Evolutionary conservation across 306 rosid species (phyloP).

Genomic region (Sesbania bispinosa): DNA sequence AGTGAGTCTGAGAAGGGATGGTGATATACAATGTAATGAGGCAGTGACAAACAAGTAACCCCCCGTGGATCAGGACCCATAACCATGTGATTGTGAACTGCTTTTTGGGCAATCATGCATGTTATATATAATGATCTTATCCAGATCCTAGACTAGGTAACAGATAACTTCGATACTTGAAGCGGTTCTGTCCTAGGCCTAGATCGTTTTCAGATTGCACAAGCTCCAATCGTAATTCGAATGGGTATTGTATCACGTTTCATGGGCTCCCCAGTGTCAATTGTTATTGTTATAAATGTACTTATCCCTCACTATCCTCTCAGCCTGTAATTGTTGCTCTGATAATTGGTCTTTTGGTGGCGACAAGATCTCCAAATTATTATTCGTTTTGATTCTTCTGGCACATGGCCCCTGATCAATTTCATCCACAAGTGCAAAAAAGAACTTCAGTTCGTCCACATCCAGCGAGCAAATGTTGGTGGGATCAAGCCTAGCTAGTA

Average conservation of each 20-base stretch:
- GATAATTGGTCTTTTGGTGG: neutral
- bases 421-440: neutral
- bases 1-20: neutral
- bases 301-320: neutral
- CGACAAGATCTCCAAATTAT: conserved; percentile 20
- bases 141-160: neutral
- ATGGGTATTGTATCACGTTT: neutral
- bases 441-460: too few relatives aligned
- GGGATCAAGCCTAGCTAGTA: too few relatives aligned
- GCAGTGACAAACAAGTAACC: neutral
- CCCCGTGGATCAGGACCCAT: conserved; percentile 24
- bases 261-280: neutral
- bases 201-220: neutral
- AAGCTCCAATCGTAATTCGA: neutral
- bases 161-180: neutral
- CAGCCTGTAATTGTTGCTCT: conserved; percentile 1
- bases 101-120: neutral
- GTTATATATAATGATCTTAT: neutral
- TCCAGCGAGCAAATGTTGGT: too few relatives aligned
- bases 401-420: neutral
- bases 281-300: neutral
- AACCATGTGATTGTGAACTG: conserved; percentile 31
- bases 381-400: neutral
- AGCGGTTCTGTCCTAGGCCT: neutral
- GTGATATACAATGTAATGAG: neutral